Evolutionary conservation across 331 rosid species (phyloP).

Genomic region (Quercus phellos): DNA sequence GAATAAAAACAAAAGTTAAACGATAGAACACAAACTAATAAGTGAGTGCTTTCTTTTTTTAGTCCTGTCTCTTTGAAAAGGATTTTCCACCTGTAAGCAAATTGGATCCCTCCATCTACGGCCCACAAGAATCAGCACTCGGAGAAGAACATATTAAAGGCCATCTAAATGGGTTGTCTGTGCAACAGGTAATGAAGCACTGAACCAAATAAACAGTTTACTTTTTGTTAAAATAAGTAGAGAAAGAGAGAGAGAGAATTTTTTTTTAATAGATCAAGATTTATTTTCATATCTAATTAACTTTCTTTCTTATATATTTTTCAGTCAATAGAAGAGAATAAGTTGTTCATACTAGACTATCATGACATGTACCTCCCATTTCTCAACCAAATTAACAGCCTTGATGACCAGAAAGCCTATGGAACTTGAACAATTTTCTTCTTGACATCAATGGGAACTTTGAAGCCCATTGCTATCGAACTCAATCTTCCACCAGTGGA

Average conservation of each 20-base stretch:
- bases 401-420: conserved; percentile 19
- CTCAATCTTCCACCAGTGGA: conserved; percentile 24
- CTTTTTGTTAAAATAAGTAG: not conserved
- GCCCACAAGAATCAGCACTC: conserved; percentile 28
- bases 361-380: conserved; percentile 31
- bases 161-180: conserved; percentile 20
- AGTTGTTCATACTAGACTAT: conserved; percentile 30
- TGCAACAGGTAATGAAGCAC: conserved; percentile 9
- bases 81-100: conserved; percentile 23
- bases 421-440: conserved; percentile 40
- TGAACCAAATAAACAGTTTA: not conserved
- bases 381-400: conserved; percentile 16
- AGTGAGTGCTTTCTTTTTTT: not conserved
- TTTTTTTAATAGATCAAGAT: not conserved
- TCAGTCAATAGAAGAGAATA: conserved; percentile 25
- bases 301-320: not conserved
- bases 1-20: no score
- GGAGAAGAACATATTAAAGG: conserved; percentile 13
- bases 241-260: not conserved
- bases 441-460: conserved; percentile 25
- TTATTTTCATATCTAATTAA: not conserved
- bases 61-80: not conserved
- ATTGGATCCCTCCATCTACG: conserved; percentile 20
- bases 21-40: no score
- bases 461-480: conserved; percentile 39